phyloP scores from a whole-genome alignment of 495 filamentous ascomycete genomes.

The Penicillium desertorum region DNA sequence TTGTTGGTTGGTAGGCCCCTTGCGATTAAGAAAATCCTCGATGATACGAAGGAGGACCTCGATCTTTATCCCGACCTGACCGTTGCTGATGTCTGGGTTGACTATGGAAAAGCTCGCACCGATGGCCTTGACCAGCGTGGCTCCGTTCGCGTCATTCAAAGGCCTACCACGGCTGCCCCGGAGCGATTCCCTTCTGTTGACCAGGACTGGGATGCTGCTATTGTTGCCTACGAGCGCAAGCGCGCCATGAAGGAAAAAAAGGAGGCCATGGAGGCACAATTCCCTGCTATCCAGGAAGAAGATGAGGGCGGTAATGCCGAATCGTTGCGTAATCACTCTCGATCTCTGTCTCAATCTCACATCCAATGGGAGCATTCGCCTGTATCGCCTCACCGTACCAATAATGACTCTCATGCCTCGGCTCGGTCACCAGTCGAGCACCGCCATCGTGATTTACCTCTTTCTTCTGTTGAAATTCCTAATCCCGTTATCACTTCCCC shows the following conservation, averaged over 20 bases:
- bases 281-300: conserved; percentile 18
- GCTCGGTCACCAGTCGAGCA: not conserved
- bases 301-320: not conserved
- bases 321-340: not conserved
- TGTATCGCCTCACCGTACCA: not conserved
- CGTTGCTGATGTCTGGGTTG: conserved; percentile 42
- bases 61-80: conserved; percentile 37
- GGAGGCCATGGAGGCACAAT: conserved; percentile 6
- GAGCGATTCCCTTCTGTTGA: conserved; percentile 37
- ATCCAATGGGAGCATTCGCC: not conserved
- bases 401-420: not conserved
- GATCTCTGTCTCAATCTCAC: not conserved
- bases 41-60: conserved; percentile 34
- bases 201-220: conserved; percentile 34
- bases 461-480: conserved; percentile 26
- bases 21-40: conserved; percentile 40
- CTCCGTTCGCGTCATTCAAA: conserved; percentile 38
- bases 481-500: not conserved
- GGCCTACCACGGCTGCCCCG: conserved; percentile 18
- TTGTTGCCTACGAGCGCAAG: conserved; percentile 15
- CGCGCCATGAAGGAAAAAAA: conserved; percentile 12
- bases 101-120: conserved; percentile 33
- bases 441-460: conserved; percentile 20
- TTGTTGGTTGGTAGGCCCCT: conserved; percentile 26
- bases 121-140: conserved; percentile 41